Evolutionary conservation across 1,139 yeast genomes (phyloP).

Genomic region (Suhomyces atakaporum): DNA sequence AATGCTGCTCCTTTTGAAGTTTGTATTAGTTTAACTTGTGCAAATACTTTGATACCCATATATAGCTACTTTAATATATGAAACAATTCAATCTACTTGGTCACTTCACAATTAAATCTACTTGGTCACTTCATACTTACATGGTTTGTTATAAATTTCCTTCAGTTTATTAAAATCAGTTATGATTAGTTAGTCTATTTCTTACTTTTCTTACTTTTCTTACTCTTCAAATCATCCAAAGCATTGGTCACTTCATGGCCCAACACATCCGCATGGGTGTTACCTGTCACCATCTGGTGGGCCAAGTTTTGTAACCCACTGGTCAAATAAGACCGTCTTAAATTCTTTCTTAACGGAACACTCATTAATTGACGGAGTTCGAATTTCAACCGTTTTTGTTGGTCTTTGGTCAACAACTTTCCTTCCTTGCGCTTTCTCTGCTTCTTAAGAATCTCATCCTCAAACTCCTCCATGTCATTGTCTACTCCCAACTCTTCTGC

Average conservation of each 20-base stretch:
- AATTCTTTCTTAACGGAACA: slow-evolving; percentile 65
- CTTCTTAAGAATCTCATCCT: slow-evolving; percentile 66
- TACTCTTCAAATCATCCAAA: slow-evolving; percentile 56
- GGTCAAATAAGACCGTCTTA: slow-evolving; percentile 76
- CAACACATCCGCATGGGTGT: slow-evolving; percentile 66
- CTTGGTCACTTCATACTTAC: no score
- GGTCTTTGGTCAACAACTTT: slow-evolving; percentile 54
- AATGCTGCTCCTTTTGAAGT: no score
- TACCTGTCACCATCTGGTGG: slow-evolving; percentile 73
- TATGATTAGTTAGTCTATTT: no score
- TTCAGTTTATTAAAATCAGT: no score
- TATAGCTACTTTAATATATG: no score
- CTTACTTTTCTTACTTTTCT: slow-evolving; percentile 17
- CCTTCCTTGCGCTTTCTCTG: slow-evolving; percentile 62
- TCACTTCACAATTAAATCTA: no score
- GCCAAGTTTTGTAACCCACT: slow-evolving; percentile 86
- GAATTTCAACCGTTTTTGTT: slow-evolving; percentile 49
- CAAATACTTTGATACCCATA: no score
- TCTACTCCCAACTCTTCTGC: slow-evolving; percentile 92
- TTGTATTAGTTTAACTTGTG: no score
- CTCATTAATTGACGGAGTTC: slow-evolving; percentile 60
- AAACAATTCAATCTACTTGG: no score
- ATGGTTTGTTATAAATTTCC: no score
- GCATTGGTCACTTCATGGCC: slow-evolving; percentile 76
- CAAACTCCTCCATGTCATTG: slow-evolving; percentile 53